Evolutionary conservation across 352 stramenopile genomes (phyloP).

Genomic region (Globisporangium canariense): DNA sequence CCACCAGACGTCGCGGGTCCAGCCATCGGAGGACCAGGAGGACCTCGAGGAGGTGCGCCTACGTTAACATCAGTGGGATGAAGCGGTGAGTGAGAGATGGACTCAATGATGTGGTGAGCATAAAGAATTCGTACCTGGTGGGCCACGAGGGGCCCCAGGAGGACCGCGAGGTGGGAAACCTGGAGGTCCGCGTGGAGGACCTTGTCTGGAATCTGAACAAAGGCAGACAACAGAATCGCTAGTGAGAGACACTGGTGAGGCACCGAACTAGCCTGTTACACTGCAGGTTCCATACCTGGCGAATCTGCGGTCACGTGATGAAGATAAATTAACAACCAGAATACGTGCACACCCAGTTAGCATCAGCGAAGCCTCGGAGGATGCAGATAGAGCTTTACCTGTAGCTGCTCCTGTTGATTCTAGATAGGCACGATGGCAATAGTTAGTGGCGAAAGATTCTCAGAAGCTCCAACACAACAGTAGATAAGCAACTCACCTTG

Average conservation of each 20-base stretch:
- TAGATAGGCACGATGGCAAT: neutral
- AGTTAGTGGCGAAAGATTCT: neutral
- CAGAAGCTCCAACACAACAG: neutral
- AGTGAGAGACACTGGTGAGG: neutral
- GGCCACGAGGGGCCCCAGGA: conserved; percentile 8
- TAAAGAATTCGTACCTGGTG: conserved; percentile 9
- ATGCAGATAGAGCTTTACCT: neutral
- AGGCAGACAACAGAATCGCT: neutral
- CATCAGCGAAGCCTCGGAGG: neutral
- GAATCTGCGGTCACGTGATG: neutral
- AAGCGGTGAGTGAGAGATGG: neutral
- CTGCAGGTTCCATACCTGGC: neutral
- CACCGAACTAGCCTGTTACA: too few relatives aligned
- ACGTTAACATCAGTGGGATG: neutral
- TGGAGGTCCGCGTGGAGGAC: conserved; percentile 8
- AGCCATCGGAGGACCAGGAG: conserved; percentile 12
- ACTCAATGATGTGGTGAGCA: neutral
- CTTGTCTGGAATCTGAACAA: neutral
- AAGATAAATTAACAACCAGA: neutral
- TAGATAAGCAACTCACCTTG: conserved; percentile 4
- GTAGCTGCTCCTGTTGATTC: neutral
- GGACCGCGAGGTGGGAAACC: conserved; percentile 13
- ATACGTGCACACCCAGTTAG: neutral
- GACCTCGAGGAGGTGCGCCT: conserved; percentile 19
- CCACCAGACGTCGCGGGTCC: conserved; percentile 30